phyloP scores from a whole-genome alignment of 805 yeast species.

The Zygotorulaspora chibaensis region DNA sequence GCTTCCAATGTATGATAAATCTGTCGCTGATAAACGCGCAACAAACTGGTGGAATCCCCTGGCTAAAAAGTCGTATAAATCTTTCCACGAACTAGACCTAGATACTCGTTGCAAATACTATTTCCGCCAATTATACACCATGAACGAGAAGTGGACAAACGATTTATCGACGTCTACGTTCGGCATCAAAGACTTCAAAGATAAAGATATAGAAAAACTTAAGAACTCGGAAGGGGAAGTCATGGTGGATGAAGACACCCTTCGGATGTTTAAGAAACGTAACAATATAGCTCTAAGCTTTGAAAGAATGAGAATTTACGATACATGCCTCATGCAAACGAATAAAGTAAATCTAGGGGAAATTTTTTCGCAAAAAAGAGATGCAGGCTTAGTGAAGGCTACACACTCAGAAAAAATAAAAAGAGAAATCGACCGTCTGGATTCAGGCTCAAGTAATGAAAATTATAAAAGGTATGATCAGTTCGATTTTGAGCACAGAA shows the following conservation, averaged over 20 bases:
- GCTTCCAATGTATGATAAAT: constrained; percentile 13
- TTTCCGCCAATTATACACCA: constrained; percentile 17
- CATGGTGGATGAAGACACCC: constrained; percentile 7
- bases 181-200: constrained; percentile 11
- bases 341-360: background rate
- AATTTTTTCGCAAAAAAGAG: constrained; percentile 1
- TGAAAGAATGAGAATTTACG: constrained; percentile 23
- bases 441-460: background rate
- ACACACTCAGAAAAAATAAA: background rate
- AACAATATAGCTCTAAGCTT: constrained; percentile 10
- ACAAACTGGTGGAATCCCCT: constrained; percentile 1
- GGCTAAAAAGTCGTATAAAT: constrained; percentile 6
- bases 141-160: constrained; percentile 20
- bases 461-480: constrained; percentile 11
- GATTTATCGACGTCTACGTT: constrained; percentile 8
- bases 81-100: constrained; percentile 12
- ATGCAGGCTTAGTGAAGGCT: background rate
- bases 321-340: constrained; percentile 18
- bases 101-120: constrained; percentile 15
- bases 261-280: constrained; percentile 6
- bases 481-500: constrained; percentile 23
- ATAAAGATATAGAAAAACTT: constrained; percentile 2
- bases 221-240: constrained; percentile 8
- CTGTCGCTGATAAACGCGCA: constrained; percentile 3
- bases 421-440: background rate